Evolutionary conservation across 768 basidiomycete genomes (phyloP).

Genomic region (Suillus clintonianus): DNA sequence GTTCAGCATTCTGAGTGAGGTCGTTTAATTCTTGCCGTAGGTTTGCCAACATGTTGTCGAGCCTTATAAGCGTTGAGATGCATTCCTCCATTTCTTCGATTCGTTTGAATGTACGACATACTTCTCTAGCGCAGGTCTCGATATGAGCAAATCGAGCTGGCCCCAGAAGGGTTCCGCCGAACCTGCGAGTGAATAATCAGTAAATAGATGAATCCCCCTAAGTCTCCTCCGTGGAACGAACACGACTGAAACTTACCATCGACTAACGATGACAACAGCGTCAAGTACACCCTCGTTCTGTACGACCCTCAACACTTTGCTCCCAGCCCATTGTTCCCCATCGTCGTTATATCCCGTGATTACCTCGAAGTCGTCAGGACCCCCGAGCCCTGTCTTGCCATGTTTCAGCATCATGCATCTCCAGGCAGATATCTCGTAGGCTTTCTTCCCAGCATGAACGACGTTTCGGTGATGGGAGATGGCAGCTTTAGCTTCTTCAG

Average conservation of each 20-base stretch:
- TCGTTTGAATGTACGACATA: slow-evolving; percentile 66
- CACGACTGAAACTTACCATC: slow-evolving; percentile 54
- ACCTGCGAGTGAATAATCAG: slow-evolving; percentile 45
- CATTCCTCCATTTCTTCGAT: slow-evolving; percentile 69
- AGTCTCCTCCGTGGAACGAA: too few relatives aligned
- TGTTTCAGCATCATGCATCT: slow-evolving; percentile 72
- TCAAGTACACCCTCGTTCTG: slow-evolving; percentile 69
- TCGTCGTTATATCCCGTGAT: slow-evolving; percentile 68
- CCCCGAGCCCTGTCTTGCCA: slow-evolving; percentile 64
- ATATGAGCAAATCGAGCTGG: slow-evolving; percentile 77
- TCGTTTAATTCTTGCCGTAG: slow-evolving; percentile 47
- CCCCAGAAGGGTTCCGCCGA: slow-evolving; percentile 79
- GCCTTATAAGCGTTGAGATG: slow-evolving; percentile 52
- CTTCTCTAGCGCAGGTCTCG: slow-evolving; percentile 73
- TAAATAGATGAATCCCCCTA: not conserved
- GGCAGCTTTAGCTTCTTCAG: slow-evolving; percentile 50
- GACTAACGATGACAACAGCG: slow-evolving; percentile 76
- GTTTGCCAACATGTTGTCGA: slow-evolving; percentile 63
- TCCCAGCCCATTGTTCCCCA: slow-evolving; percentile 74
- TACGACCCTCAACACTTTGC: slow-evolving; percentile 66
- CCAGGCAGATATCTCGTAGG: slow-evolving; percentile 80
- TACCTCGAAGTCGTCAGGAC: slow-evolving; percentile 78
- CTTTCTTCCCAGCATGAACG: slow-evolving; percentile 57
- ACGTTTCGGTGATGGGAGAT: slow-evolving; percentile 57
- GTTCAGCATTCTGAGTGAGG: not conserved